Evolutionary conservation across 2,329 filamentous ascomycete genomes (phyloP).

Genomic region (Zymoseptoria brevis): DNA sequence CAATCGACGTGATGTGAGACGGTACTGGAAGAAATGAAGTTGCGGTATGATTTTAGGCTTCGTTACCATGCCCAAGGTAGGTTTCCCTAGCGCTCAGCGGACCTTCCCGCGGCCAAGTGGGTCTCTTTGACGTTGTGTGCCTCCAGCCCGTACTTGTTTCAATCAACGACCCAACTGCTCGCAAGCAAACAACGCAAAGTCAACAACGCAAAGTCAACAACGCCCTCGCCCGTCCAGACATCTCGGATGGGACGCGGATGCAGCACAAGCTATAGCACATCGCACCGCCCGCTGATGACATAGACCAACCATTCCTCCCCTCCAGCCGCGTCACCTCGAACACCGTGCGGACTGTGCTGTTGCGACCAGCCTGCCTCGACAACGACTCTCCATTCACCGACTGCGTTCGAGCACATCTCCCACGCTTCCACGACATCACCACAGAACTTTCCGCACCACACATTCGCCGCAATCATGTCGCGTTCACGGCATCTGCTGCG

Average conservation of each 20-base stretch:
- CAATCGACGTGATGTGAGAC: not conserved
- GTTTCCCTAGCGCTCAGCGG: not conserved
- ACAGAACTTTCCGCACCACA: not conserved
- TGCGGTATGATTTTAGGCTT: not conserved
- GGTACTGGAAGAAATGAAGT: not conserved
- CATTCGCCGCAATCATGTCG: constrained; percentile 15
- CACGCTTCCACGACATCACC: not conserved
- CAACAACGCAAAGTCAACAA: not conserved
- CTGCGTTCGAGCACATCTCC: not conserved
- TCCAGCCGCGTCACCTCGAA: not conserved
- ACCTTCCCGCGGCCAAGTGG: not conserved
- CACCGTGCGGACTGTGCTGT: not conserved
- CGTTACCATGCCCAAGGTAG: not conserved
- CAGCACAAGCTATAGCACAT: not conserved
- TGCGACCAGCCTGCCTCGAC: not conserved
- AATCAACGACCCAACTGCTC: not conserved
- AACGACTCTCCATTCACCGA: not conserved
- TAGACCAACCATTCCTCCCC: not conserved
- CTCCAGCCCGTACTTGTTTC: not conserved
- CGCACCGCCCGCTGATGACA: not conserved
- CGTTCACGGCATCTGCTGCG: constrained; percentile 22
- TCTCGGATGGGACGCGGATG: not conserved
- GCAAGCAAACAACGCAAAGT: not conserved
- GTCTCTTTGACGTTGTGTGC: not conserved
- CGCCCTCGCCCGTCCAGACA: not conserved